phyloP scores from a whole-genome alignment of 345 rosid genomes.

The Gossypium anomalum region DNA sequence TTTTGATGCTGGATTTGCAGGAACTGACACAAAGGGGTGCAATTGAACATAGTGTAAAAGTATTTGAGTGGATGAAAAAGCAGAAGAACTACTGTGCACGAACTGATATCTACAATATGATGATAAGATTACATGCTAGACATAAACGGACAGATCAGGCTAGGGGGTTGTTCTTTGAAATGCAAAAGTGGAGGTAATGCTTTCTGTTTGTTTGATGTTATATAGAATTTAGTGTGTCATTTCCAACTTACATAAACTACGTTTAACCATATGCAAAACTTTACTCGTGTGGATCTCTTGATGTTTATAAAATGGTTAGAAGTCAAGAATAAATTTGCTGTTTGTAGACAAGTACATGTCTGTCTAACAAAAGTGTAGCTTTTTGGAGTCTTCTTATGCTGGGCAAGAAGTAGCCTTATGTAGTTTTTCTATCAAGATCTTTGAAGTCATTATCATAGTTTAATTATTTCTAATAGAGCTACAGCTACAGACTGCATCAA shows the following conservation, averaged over 20 bases:
- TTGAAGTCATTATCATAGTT: no score
- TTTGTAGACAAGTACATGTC: no score
- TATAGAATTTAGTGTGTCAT: neutral
- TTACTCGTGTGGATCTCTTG: neutral
- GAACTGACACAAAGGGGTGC: constrained; percentile 73
- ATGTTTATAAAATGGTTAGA: neutral
- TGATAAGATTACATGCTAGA: constrained; percentile 82
- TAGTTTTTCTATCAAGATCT: no score
- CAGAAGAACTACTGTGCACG: constrained; percentile 82
- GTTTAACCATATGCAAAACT: neutral
- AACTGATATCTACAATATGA: constrained; percentile 78
- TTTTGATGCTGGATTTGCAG: constrained; percentile 28
- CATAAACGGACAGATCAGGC: constrained; percentile 75
- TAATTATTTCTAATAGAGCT: neutral
- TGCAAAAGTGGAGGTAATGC: constrained; percentile 87
- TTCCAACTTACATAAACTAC: neutral
- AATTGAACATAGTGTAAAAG: constrained; percentile 57
- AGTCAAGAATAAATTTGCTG: neutral
- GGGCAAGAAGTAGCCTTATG: no score
- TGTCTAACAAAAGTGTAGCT: no score
- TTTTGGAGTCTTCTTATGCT: no score
- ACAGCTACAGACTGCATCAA: neutral
- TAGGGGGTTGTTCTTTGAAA: constrained; percentile 91
- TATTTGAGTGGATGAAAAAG: constrained; percentile 73
- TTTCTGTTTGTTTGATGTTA: constrained; percentile 9